A percentile compares a stretch with the other conserved stretches of the same genome.
These are phyloP conservation scores for Alternaria sp. DNA, from an alignment of 2,329 filamentous ascomycete genomes.

Conservation along the genomic window DNA sequence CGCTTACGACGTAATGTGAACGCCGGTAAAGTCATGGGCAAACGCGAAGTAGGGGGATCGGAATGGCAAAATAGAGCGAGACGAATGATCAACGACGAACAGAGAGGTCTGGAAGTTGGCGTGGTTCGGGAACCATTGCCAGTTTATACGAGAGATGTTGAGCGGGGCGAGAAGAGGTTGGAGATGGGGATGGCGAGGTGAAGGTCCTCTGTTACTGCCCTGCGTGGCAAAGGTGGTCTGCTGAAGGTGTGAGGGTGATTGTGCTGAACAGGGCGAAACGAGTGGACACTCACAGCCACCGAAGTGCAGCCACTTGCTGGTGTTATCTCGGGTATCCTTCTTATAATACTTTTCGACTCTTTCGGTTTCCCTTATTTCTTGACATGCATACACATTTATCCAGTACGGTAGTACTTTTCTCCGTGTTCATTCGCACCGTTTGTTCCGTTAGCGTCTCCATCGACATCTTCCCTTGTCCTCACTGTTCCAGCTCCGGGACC, in stretches of 20 bases:
- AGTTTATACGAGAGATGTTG: neutral
- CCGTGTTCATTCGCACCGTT: constrained; percentile 36
- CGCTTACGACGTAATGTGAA: neutral
- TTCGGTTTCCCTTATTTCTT: neutral
- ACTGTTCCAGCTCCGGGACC: constrained; percentile 50
- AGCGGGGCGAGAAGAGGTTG: neutral
- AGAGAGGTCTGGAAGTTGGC: neutral
- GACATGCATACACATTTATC: constrained; percentile 15
- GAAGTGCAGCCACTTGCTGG: neutral
- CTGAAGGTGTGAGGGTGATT: neutral
- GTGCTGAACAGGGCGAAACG: neutral
- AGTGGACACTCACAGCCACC: neutral
- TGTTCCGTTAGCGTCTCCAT: constrained; percentile 33
- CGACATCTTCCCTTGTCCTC: constrained; percentile 40
- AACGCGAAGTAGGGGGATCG: neutral
- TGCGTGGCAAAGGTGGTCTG: neutral
- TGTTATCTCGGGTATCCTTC: constrained; percentile 3
- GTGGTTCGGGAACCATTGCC: neutral
- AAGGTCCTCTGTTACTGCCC: neutral
- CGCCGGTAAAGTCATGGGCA: neutral
- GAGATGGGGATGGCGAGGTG: neutral
- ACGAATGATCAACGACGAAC: neutral
- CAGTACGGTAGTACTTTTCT: constrained; percentile 48
- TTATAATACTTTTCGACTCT: neutral
- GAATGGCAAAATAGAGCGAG: neutral